phyloP scores from a whole-genome alignment of 176 grass and related monocot species.

The Olyra latifolia region DNA sequence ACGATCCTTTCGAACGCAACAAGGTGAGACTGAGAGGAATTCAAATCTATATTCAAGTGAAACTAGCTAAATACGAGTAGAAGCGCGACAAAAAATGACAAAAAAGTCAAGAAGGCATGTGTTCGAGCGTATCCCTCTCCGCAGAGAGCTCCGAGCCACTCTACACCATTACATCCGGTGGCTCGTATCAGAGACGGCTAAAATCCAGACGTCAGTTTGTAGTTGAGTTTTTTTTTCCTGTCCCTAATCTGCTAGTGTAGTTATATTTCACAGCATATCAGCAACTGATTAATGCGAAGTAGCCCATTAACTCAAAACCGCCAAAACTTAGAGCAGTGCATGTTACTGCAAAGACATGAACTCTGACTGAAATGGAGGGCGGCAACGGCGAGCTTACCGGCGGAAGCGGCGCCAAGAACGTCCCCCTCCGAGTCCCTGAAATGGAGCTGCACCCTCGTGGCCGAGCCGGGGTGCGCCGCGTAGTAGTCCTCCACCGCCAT shows the following conservation, averaged over 20 bases:
- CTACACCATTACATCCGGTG: not conserved
- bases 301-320: not conserved
- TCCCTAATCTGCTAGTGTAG: too few species aligned
- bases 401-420: slow-evolving; percentile 48
- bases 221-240: too few species aligned
- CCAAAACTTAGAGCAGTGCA: not conserved
- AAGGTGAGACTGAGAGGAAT: not conserved
- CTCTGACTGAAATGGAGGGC: not conserved
- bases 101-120: not conserved
- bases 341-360: not conserved
- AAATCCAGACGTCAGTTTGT: not conserved
- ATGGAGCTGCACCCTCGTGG: slow-evolving; percentile 35
- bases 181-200: not conserved
- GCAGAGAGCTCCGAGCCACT: not conserved
- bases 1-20: not conserved
- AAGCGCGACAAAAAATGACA: not conserved
- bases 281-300: not conserved
- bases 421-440: slow-evolving; percentile 42
- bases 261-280: not conserved
- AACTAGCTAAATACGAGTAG: not conserved
- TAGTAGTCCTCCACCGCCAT: slow-evolving; percentile 79
- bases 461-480: slow-evolving; percentile 24
- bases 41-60: not conserved
- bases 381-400: slow-evolving; percentile 32
- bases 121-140: too few species aligned